phyloP scores from a whole-genome alignment of 2,329 filamentous ascomycete genomes.

The Fusarium staphyleae region DNA sequence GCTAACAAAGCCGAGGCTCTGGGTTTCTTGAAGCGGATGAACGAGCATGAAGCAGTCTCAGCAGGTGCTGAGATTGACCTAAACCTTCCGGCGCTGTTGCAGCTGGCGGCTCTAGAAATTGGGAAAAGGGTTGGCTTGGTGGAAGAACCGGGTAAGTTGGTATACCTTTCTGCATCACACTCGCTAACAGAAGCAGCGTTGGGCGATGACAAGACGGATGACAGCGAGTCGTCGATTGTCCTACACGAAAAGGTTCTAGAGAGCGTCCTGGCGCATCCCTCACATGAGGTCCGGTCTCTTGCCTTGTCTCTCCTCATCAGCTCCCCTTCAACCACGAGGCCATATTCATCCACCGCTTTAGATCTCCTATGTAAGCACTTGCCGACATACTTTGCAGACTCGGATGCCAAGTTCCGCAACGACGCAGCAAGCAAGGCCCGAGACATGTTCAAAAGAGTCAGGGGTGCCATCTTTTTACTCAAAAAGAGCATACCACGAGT shows the following conservation, averaged over 20 bases:
- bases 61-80: constrained; percentile 55
- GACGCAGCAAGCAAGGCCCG: constrained; percentile 79
- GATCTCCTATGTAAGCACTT: constrained; percentile 70
- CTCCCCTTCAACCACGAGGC: constrained; percentile 76
- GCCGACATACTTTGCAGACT: constrained; percentile 77
- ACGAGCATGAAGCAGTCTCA: constrained; percentile 56
- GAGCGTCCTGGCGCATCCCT: constrained; percentile 61
- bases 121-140: constrained; percentile 75
- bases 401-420: constrained; percentile 85
- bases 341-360: constrained; percentile 70
- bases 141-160: constrained; percentile 65
- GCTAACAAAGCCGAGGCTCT: constrained; percentile 61
- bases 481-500: constrained; percentile 52
- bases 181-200: constrained; percentile 42
- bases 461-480: constrained; percentile 68
- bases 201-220: constrained; percentile 24
- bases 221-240: constrained; percentile 42
- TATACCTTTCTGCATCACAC: neutral
- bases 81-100: constrained; percentile 63
- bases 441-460: constrained; percentile 77
- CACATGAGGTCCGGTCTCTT: constrained; percentile 74
- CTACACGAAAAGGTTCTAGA: constrained; percentile 57
- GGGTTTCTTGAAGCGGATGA: constrained; percentile 65
- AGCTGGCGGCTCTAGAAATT: constrained; percentile 72
- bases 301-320: constrained; percentile 81